Conservation (phyloP, 1,284 basidiomycete species). For the Cutaneotrichosporon sp. region DNA sequence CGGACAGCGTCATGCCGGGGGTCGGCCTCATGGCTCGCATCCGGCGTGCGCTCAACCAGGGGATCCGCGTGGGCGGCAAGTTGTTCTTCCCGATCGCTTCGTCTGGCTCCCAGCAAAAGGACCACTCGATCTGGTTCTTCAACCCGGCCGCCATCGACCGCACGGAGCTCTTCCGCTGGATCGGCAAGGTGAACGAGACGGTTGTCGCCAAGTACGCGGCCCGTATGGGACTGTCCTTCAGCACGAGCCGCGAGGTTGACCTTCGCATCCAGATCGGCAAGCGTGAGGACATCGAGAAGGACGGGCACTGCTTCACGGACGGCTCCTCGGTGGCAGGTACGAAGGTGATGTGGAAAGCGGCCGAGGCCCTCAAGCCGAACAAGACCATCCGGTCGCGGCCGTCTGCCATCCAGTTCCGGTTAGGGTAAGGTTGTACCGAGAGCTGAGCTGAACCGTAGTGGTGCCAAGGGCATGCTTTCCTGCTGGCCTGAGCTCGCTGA, state of each 20-base stretch:
- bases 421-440: too few relatives aligned
- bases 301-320: slow-evolving; percentile 49
- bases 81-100: slow-evolving; percentile 47
- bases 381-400: slow-evolving; percentile 34
- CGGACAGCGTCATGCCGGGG: slow-evolving; percentile 31
- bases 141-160: slow-evolving; percentile 38
- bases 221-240: slow-evolving; percentile 49
- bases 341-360: slow-evolving; percentile 44
- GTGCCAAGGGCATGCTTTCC: slow-evolving; percentile 52
- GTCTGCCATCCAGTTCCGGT: slow-evolving; percentile 52
- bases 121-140: slow-evolving; percentile 53
- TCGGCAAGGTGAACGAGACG: slow-evolving; percentile 47
- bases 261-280: slow-evolving; percentile 24
- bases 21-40: slow-evolving; percentile 50
- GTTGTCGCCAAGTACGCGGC: slow-evolving; percentile 52
- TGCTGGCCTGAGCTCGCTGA: slow-evolving; percentile 43
- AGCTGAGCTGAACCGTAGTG: slow-evolving; percentile 36
- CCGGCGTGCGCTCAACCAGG: slow-evolving; percentile 46
- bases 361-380: slow-evolving; percentile 37
- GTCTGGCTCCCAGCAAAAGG: slow-evolving; percentile 50
- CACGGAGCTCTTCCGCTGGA: slow-evolving; percentile 40
- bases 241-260: slow-evolving; percentile 41
- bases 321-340: slow-evolving; percentile 47
- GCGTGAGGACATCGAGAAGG: slow-evolving; percentile 22
- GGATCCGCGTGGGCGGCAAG: slow-evolving; percentile 43